Evolutionary conservation across 2,329 filamentous ascomycete species (phyloP).

Genomic region (Hymenoscyphus fructigenus): DNA sequence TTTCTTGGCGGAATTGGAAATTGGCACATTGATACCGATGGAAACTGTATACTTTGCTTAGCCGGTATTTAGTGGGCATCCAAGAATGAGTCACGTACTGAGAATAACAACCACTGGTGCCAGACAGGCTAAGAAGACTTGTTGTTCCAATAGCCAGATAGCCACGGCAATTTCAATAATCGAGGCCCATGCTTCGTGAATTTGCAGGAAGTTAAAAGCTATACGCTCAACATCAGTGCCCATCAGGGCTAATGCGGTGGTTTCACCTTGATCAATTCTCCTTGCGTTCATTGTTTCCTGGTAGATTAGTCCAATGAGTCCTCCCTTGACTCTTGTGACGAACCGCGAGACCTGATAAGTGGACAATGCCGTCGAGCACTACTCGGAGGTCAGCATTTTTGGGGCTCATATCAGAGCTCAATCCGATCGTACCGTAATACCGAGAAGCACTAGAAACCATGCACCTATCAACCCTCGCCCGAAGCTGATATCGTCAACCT

Average conservation of each 20-base stretch:
- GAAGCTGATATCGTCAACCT: slow-evolving; percentile 16
- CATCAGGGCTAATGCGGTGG: slow-evolving; percentile 43
- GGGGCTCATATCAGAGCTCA: no score
- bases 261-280: slow-evolving; percentile 36
- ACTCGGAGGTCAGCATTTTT: not conserved
- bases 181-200: slow-evolving; percentile 43
- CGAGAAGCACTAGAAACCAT: slow-evolving; percentile 24
- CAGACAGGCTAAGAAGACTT: slow-evolving; percentile 32
- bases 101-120: no score
- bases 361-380: slow-evolving; percentile 6
- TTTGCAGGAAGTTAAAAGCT: slow-evolving; percentile 22
- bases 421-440: slow-evolving; percentile 20
- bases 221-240: slow-evolving; percentile 39
- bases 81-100: no score
- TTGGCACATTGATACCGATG: not conserved
- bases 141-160: slow-evolving; percentile 37
- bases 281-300: slow-evolving; percentile 7
- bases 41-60: no score
- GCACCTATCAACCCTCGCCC: slow-evolving; percentile 27
- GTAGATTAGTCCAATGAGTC: slow-evolving; percentile 11
- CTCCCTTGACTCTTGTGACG: slow-evolving; percentile 12
- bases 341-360: slow-evolving; percentile 14
- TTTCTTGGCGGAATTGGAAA: not conserved
- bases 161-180: slow-evolving; percentile 39
- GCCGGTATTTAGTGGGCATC: no score